Conservation (phyloP, 2,329 filamentous ascomycete genomes). For the Colletotrichum musae region DNA sequence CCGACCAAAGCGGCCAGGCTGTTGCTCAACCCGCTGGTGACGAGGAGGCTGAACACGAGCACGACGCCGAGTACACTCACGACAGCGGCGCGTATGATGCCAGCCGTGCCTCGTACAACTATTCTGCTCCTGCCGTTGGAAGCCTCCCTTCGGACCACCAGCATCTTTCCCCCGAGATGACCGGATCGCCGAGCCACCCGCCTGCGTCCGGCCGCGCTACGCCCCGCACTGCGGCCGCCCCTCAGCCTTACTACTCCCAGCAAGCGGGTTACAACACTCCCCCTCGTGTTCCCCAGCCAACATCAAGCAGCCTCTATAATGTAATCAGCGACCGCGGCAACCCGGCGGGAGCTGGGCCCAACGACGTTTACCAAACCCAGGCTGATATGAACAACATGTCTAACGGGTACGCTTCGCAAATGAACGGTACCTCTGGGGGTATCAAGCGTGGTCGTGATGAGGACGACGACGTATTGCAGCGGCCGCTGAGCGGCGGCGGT, state of each 20-base stretch:
- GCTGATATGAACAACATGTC: slow-evolving; percentile 71
- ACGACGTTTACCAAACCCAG: slow-evolving; percentile 80
- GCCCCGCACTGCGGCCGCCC: slow-evolving; percentile 81
- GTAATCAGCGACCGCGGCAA: slow-evolving; percentile 84
- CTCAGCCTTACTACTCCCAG: slow-evolving; percentile 80
- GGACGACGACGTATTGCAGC: slow-evolving; percentile 68
- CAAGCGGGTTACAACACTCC: slow-evolving; percentile 82
- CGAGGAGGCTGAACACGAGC: slow-evolving; percentile 81
- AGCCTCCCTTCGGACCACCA: slow-evolving; percentile 79
- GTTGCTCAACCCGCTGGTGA: slow-evolving; percentile 69
- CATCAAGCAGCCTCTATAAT: slow-evolving; percentile 88
- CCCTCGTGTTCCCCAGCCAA: slow-evolving; percentile 75
- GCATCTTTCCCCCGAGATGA: slow-evolving; percentile 86
- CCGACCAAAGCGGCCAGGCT: slow-evolving; percentile 67
- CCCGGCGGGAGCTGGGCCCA: slow-evolving; percentile 74
- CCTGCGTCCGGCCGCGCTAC: slow-evolving; percentile 88
- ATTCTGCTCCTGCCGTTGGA: slow-evolving; percentile 77
- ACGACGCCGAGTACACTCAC: slow-evolving; percentile 89
- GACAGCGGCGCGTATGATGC: slow-evolving; percentile 82
- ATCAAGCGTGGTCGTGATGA: slow-evolving; percentile 69
- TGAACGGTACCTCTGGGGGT: slow-evolving; percentile 72
- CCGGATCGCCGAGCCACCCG: slow-evolving; percentile 84
- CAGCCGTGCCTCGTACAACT: slow-evolving; percentile 82
- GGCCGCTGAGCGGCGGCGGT: slow-evolving; percentile 72
- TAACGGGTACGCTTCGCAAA: slow-evolving; percentile 75